phyloP scores from a whole-genome alignment of 345 rosid genomes.

The Eucalyptus fibrosa region DNA sequence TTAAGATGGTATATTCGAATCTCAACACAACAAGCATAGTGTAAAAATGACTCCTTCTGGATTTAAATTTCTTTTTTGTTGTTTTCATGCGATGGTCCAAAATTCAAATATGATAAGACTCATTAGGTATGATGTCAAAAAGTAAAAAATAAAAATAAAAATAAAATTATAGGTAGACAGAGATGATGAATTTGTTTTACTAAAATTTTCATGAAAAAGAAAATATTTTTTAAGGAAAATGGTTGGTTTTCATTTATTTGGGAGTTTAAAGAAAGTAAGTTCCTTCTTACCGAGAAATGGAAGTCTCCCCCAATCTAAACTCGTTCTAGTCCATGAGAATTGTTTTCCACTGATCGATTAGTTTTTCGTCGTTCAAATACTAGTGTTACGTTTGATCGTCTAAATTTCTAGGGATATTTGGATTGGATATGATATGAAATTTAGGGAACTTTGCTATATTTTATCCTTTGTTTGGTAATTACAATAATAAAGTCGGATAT shows the following conservation, averaged over 20 bases:
- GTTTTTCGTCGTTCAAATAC: background rate
- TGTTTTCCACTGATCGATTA: accelerated
- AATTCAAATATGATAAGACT: background rate
- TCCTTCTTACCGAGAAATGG: background rate
- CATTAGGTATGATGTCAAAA: background rate
- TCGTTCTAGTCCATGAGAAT: background rate
- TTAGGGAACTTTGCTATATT: accelerated
- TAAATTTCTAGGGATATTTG: too few relatives aligned
- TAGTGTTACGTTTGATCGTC: accelerated
- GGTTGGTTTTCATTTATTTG: background rate
- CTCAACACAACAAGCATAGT: background rate
- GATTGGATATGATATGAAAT: too few relatives aligned
- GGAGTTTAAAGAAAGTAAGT: background rate
- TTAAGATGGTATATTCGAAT: background rate
- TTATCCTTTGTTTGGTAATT: too few relatives aligned
- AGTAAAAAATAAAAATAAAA: background rate
- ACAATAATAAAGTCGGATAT: too few relatives aligned
- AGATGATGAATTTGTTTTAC: background rate
- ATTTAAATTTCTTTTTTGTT: background rate
- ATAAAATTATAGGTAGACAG: background rate
- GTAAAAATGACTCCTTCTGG: background rate
- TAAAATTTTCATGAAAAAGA: background rate
- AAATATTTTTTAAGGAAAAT: background rate
- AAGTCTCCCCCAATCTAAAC: background rate
- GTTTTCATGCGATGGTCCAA: background rate